Conservation (phyloP, 352 stramenopile species). For the Phytophthora citricola region DNA sequence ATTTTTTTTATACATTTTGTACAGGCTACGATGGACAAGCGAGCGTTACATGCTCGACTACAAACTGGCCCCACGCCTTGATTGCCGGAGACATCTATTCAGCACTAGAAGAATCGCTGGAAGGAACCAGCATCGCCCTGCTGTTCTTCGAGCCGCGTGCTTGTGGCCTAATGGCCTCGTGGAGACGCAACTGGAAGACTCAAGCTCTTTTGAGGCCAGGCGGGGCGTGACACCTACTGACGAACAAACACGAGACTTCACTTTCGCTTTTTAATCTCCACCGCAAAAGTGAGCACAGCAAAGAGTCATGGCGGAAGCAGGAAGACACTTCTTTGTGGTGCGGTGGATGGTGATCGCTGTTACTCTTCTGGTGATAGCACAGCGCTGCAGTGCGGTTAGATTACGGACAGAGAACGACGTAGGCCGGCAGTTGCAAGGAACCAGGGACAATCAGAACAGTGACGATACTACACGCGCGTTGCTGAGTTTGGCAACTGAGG, state of each 20-base stretch:
- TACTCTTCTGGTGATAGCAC: background rate
- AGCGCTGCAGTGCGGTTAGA: background rate
- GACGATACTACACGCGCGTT: background rate
- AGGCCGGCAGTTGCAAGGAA: too few species aligned
- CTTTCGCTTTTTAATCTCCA: conserved; percentile 1
- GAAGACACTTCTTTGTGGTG: background rate
- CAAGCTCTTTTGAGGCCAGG: background rate
- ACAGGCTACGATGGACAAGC: background rate
- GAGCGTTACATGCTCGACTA: conserved; percentile 2
- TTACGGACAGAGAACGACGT: background rate
- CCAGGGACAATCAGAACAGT: background rate
- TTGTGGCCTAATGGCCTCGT: conserved; percentile 6
- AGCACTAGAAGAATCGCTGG: conserved; percentile 14
- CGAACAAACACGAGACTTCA: conserved; percentile 3
- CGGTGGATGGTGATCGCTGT: background rate
- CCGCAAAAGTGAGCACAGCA: background rate
- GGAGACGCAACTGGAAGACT: conserved; percentile 2
- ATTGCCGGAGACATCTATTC: conserved; percentile 3
- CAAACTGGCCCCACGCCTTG: conserved; percentile 16
- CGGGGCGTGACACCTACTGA: conserved; percentile 1
- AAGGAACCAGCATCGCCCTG: conserved; percentile 4
- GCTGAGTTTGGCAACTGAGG: background rate
- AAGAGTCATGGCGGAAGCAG: background rate
- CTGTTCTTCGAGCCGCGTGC: background rate
- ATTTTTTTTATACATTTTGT: background rate